A percentile compares a stretch with the other conserved stretches of the same genome.
Conservation (phyloP, 352 stramenopile species). For the Phytophthora chlamydospora region DNA sequence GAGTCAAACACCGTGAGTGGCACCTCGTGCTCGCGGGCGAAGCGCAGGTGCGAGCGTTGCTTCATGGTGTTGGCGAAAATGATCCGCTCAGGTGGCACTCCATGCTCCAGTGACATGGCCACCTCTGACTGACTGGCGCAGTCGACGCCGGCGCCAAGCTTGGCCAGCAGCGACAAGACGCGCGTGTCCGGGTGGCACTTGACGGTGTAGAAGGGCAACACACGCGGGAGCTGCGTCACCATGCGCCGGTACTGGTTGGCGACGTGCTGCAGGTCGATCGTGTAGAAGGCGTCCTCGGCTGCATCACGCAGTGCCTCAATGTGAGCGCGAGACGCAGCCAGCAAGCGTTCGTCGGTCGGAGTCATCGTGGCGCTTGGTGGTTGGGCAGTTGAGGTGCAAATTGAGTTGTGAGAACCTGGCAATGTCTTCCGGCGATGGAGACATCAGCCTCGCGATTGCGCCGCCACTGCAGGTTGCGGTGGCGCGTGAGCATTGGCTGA, state of each 20-base stretch:
- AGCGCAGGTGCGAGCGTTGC: constrained; percentile 68
- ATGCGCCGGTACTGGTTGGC: constrained; percentile 56
- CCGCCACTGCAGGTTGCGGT: constrained; percentile 11
- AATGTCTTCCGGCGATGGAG: not conserved
- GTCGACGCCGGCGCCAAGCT: constrained; percentile 78
- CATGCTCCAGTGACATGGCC: constrained; percentile 60
- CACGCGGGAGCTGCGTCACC: constrained; percentile 50
- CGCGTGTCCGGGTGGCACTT: constrained; percentile 89
- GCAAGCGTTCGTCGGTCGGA: constrained; percentile 11
- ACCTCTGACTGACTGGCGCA: constrained; percentile 88
- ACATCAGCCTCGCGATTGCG: constrained; percentile 5
- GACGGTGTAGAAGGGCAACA: constrained; percentile 90
- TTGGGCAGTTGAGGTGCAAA: constrained; percentile 2
- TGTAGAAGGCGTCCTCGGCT: constrained; percentile 71
- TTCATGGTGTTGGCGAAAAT: constrained; percentile 94
- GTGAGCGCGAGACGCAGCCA: constrained; percentile 30
- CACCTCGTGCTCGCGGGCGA: constrained; percentile 63
- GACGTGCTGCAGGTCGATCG: constrained; percentile 57
- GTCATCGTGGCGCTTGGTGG: constrained; percentile 10
- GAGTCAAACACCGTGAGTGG: constrained; percentile 89
- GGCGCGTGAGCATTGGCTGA: constrained; percentile 30
- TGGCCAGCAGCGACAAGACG: constrained; percentile 53
- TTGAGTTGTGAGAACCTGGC: constrained; percentile 14
- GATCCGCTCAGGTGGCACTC: constrained; percentile 62
- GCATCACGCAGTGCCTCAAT: constrained; percentile 31